These are phyloP conservation scores for Elsinoe arachidis DNA, from an alignment of 2,329 filamentous ascomycete species.

Conservation along the genomic window DNA sequence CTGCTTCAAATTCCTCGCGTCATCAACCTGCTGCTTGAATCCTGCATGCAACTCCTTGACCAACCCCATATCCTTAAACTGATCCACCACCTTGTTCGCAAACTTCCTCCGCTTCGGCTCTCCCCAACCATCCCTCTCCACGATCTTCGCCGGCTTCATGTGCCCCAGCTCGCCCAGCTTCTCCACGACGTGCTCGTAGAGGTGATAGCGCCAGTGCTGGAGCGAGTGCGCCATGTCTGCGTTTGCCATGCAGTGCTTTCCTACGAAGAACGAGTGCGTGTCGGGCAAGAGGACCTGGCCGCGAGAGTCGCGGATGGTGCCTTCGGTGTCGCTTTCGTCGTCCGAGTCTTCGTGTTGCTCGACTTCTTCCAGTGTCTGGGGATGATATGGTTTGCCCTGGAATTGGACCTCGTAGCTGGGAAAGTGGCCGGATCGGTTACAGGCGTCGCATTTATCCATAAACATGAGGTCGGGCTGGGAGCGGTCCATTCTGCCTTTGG, in stretches of 20 bases:
- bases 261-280: conserved; percentile 44
- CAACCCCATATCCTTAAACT: conserved; percentile 52
- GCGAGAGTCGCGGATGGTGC: conserved; percentile 39
- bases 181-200: conserved; percentile 63
- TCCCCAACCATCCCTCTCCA: conserved; percentile 54
- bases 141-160: conserved; percentile 48
- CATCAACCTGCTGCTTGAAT: conserved; percentile 55
- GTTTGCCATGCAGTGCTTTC: conserved; percentile 52
- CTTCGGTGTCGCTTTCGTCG: conserved; percentile 27
- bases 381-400: conserved; percentile 56
- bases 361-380: conserved; percentile 57
- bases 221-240: conserved; percentile 63
- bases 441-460: conserved; percentile 55
- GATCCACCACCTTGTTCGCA: conserved; percentile 55
- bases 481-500: conserved; percentile 38
- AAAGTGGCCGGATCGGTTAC: conserved; percentile 59
- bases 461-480: conserved; percentile 28
- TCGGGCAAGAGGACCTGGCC: conserved; percentile 39
- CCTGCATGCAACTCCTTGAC: conserved; percentile 55
- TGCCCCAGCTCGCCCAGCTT: conserved; percentile 52
- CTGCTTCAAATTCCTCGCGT: conserved; percentile 44
- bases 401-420: conserved; percentile 58
- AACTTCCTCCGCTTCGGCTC: conserved; percentile 50
- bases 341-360: conserved; percentile 41
- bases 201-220: conserved; percentile 65